Base-by-base conservation (phyloP, 208 protist genomes). In the Crithidia bombi region DNA sequence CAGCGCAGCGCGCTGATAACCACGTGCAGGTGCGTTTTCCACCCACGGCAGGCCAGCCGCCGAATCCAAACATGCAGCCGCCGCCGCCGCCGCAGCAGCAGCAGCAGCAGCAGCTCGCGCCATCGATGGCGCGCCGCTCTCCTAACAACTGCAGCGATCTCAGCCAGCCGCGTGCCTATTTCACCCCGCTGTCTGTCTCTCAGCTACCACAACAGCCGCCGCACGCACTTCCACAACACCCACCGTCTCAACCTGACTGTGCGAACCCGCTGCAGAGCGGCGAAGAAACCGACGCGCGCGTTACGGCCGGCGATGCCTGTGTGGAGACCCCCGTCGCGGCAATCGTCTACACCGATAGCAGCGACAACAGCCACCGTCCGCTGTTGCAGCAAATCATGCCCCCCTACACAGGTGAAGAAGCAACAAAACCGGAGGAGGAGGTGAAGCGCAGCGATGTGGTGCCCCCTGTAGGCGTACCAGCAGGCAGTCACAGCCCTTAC, bases 401-500 rank as follows among this genome's bases (percentile, higher is more conserved):
- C 5, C 6, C 5, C 5, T 6, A n/a, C 7, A 49, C 19, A 49
- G 44, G n/a, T n/a, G n/a, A n/a, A 10, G 21, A 49, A 59, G 44
- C 30, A 11, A 6, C 15, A 25, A 26, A 39, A 30, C 41, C 12
- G 58, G 10, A 21, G 11, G 44, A 35, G 19, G n/a, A n/a, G n/a
- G 21, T 51, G 46, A 41, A 6, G 26, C 14, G 6, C 5, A 38
- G 33, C 33, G 9, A 3, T 23, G 35, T 33, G 38, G 51, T n/a
- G 10, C 21, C 21, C 3, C 12, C 30, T n/a, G 28, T 7, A 1
- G 28, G 39, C 1, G 43, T 17, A 25, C 47, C 26, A 3, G n/a
- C 25, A 5, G 25, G 21, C 35, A 51, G 52, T 26, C 47, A 78
- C 61, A 69, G 52, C 43, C 73, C 73, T 14, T 73, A 59, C 26